Base-by-base conservation (phyloP, 139 green algal species). In the Chara braunii region DNA sequence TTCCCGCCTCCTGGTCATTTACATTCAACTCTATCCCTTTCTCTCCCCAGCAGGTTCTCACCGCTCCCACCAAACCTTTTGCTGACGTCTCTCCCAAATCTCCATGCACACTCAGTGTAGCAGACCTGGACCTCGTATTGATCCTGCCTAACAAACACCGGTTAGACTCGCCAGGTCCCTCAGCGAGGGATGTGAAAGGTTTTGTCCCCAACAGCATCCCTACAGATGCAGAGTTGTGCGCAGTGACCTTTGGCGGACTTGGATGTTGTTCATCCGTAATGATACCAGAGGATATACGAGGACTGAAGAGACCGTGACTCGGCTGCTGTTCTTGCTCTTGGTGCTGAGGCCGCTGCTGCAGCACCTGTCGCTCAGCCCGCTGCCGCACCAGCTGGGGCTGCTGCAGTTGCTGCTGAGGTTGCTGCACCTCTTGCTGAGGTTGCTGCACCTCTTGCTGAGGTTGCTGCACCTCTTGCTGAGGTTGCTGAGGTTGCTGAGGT, bases 391-490 rank as follows among this genome's bases (percentile, higher is more conserved):
- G n/a, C 32, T 63, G 45, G 18, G 32, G 42, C 22, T 68, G 7
- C 58, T 68, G 58, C 51, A 51, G 45, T 22, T 68, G 58, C 51
- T 68, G 58, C 51, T 68, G n/a, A n/a, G n/a, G 58, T n/a, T 68
- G 58, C 7, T 44, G 58, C 11, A 52, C 7, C 58, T 68, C 45
- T 7, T 67, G 58, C 45, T 45, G 24, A n/a, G 63, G 58, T n/a
- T 68, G 58, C 7, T 44, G 58, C 11, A 52, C 7, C 58, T 68
- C 45, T 7, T 67, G 58, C 45, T 45, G 24, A n/a, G 63, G 58
- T 68, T 67, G 58, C 58, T 68, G 45, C 44, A 37, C 45, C 51
- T 68, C 45, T 29, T 9, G 58, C 51, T 68, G 58, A 12, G 12
- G 40, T 18, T 48, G 40, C 40, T n/a, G 40, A 18, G 18, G 40